Evolutionary conservation across 2,329 filamentous ascomycete species (phyloP), one percentile per base, ranked within the genome.

Genomic region (Diplodia mutila): DNA sequence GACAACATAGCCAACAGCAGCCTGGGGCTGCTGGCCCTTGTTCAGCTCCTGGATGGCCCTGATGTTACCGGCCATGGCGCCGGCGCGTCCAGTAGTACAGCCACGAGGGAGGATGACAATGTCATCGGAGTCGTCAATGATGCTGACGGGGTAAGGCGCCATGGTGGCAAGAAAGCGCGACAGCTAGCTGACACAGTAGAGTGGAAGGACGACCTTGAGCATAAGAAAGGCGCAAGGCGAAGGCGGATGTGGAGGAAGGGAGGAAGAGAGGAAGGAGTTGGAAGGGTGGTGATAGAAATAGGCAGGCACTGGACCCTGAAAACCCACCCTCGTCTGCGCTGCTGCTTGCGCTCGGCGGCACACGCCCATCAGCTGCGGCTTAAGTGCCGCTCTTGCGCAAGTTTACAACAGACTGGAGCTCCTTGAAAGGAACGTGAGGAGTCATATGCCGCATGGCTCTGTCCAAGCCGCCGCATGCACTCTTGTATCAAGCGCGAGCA

Each of bases 251-350:
- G n/a, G 34, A 59, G 16, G 34, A 18, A 23, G 5, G 46, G 34
- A 18, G 27, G 59, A 27, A 11, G n/a, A 3, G 16, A 32, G 29
- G 9, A 32, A 8, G 29, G 9, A 37, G 23, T 21, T 9, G 27
- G 14, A 29, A 12, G 55, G 55, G 37, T 12, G 23, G n/a, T 46
- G 42, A 11, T 54, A 49, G 29, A 51, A 34, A 51, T 63, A 51
- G 25, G 29, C 46, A 51, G 9, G 29, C 46, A 14, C 21, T 27
- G 23, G 55, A 59, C 55, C 55, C 55, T 59, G 55, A 46, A 59
- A 46, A 59, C 4, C n/a, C 27, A 39, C 27, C n/a, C n/a, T 63
- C 42, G 25, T 27, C 29, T 37, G 59, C 42, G 39, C 9, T 23
- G 32, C 34, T 21, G 34, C 54, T 12, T 32, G 32, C 54, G 9